Percentiles rank a stretch among this genome's conserved stretches.
phyloP scores from a whole-genome alignment of 306 rosid genomes.

The Casuarina cunninghamiana region DNA sequence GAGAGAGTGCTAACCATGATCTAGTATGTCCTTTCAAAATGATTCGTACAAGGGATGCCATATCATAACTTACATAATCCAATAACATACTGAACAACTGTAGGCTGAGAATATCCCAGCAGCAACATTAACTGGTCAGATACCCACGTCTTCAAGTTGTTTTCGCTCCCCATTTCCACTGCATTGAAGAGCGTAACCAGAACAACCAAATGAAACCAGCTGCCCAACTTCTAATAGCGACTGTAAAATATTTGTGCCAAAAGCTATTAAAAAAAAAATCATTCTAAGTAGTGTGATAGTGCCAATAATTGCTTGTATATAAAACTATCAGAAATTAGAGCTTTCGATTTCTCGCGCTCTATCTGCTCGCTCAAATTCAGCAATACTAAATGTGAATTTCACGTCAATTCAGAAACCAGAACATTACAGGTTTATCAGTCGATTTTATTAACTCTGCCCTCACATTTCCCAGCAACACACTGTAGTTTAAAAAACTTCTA shows the following conservation, averaged over 20 bases:
- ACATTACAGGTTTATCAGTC: background rate
- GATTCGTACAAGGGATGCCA: background rate
- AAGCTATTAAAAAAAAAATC: background rate
- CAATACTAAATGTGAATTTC: background rate
- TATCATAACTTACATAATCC: slow-evolving; percentile 57
- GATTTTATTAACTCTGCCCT: background rate
- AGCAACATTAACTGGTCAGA: slow-evolving; percentile 70
- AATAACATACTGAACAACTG: slow-evolving; percentile 71
- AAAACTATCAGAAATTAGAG: no score
- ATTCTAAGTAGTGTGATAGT: background rate
- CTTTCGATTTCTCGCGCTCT: no score
- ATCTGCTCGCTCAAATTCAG: background rate
- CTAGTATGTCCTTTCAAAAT: background rate
- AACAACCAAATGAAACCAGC: slow-evolving; percentile 12
- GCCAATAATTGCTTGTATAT: background rate
- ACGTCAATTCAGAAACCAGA: background rate
- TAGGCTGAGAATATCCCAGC: slow-evolving; percentile 76
- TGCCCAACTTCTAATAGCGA: background rate
- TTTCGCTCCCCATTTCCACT: slow-evolving; percentile 63
- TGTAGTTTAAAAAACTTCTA: no score
- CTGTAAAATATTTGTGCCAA: background rate
- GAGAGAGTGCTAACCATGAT: background rate
- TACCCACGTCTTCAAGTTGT: slow-evolving; percentile 70
- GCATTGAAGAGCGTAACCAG: slow-evolving; percentile 20
- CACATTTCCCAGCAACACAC: background rate